A percentile compares a stretch with the other conserved stretches of the same genome.
These are phyloP conservation scores for Fusarium albidum DNA, from an alignment of 2,329 filamentous ascomycete genomes.

Conservation along the genomic window DNA sequence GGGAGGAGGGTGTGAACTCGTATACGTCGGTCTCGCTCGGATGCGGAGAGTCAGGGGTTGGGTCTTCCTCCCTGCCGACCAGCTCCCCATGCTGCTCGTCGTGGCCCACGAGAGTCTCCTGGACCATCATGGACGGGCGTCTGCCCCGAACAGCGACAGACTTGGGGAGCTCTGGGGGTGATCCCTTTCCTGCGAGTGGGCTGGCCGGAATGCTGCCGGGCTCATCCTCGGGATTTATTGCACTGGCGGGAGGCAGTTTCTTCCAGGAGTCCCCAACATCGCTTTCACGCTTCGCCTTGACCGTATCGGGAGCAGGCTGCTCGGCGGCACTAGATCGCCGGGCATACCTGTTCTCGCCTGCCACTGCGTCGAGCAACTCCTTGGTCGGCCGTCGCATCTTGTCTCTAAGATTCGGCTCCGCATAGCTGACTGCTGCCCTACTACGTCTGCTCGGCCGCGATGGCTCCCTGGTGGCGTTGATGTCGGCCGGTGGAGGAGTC, in stretches of 20 bases:
- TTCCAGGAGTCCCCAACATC: constrained; percentile 43
- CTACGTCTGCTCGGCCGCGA: constrained; percentile 73
- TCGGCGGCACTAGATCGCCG: constrained; percentile 51
- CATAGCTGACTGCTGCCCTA: constrained; percentile 77
- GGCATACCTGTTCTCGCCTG: constrained; percentile 66
- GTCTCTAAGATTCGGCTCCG: constrained; percentile 80
- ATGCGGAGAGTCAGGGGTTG: constrained; percentile 31
- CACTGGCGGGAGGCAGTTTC: constrained; percentile 33
- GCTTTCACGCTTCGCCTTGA: constrained; percentile 46
- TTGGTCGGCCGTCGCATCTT: constrained; percentile 87
- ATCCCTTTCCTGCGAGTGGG: constrained; percentile 53
- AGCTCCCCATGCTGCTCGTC: constrained; percentile 22
- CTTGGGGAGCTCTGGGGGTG: constrained; percentile 41
- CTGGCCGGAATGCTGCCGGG: constrained; percentile 45
- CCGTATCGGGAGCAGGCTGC: constrained; percentile 34
- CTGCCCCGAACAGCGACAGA: constrained; percentile 52
- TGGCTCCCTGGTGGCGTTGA: constrained; percentile 63
- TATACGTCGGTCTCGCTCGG: constrained; percentile 57
- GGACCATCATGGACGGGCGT: constrained; percentile 45
- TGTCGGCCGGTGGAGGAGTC: constrained; percentile 67
- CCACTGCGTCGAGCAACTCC: constrained; percentile 77
- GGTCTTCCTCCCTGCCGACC: constrained; percentile 23
- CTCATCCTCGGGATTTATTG: constrained; percentile 17
- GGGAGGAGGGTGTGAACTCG: constrained; percentile 61
- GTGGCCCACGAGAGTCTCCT: constrained; percentile 18